phyloP scores from a whole-genome alignment of 1,284 basidiomycete genomes.

The Pseudozyma sp. region DNA sequence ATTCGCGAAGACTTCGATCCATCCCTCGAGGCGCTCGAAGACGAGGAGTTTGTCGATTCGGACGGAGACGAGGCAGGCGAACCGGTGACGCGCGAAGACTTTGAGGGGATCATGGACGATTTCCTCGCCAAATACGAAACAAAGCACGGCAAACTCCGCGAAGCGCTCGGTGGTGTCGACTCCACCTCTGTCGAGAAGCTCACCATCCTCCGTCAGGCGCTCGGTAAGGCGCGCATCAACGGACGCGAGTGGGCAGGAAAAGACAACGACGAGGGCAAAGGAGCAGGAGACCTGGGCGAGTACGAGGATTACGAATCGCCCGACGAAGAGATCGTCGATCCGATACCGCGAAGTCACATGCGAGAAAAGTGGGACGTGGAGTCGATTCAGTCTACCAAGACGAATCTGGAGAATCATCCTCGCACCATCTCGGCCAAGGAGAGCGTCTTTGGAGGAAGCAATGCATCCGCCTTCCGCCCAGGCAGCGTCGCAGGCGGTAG shows the following conservation, averaged over 20 bases:
- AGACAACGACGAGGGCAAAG: conserved; percentile 69
- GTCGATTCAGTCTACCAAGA: conserved; percentile 64
- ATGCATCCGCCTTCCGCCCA: conserved; percentile 33
- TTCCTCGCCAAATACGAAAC: conserved; percentile 93
- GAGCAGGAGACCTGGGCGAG: conserved; percentile 74
- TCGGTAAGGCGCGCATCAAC: conserved; percentile 57
- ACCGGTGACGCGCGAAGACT: conserved; percentile 81
- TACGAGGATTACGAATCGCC: conserved; percentile 83
- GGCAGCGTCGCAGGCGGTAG: conserved; percentile 22
- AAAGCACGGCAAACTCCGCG: conserved; percentile 84
- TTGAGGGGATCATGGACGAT: conserved; percentile 90
- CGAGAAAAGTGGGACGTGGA: conserved; percentile 68
- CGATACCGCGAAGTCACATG: conserved; percentile 37
- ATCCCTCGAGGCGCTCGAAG: conserved; percentile 78
- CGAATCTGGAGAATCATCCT: conserved; percentile 67
- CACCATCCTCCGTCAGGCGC: conserved; percentile 70
- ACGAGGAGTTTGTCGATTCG: conserved; percentile 70
- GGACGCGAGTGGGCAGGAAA: conserved; percentile 47
- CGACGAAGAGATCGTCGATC: conserved; percentile 65
- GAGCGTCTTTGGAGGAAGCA: conserved; percentile 51
- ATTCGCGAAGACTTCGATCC: conserved; percentile 72
- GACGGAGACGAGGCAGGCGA: conserved; percentile 75
- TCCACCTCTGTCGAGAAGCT: conserved; percentile 75
- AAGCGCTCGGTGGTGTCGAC: conserved; percentile 63
- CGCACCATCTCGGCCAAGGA: conserved; percentile 57